phyloP scores from a whole-genome alignment of 2,329 filamentous ascomycete species.

The Penicillium aurantiogriseum region DNA sequence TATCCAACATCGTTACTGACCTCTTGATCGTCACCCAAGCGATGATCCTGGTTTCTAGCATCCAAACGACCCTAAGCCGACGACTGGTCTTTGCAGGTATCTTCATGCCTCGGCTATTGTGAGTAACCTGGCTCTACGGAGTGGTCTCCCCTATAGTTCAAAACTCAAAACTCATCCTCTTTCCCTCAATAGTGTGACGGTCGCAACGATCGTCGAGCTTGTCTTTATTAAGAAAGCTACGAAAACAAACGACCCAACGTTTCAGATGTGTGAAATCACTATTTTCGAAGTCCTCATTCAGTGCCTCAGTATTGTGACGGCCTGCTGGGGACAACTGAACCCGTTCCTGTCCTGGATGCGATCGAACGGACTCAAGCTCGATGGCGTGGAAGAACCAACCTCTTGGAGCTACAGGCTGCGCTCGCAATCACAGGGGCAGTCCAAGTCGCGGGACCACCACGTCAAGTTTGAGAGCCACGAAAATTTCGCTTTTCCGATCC shows the following conservation, averaged over 20 bases:
- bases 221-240: slow-evolving; percentile 11
- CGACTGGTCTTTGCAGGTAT: slow-evolving; percentile 22
- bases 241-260: slow-evolving; percentile 17
- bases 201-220: slow-evolving; percentile 15
- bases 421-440: slow-evolving; percentile 5
- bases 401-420: slow-evolving; percentile 4
- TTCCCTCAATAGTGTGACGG: slow-evolving; percentile 12
- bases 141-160: not conserved
- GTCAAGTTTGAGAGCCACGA: not conserved
- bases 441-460: not conserved
- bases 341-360: slow-evolving; percentile 21
- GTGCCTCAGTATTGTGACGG: slow-evolving; percentile 27
- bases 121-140: not conserved
- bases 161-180: not conserved
- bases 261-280: slow-evolving; percentile 19
- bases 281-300: slow-evolving; percentile 21
- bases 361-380: slow-evolving; percentile 12
- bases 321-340: slow-evolving; percentile 23
- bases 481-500: not conserved
- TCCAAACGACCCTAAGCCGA: slow-evolving; percentile 20
- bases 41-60: slow-evolving; percentile 18
- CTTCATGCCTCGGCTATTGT: slow-evolving; percentile 24
- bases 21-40: slow-evolving; percentile 23
- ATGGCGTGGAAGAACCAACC: slow-evolving; percentile 13
- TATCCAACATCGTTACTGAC: slow-evolving; percentile 25